Percentiles rank a stretch among this genome's conserved stretches.
Conservation (phyloP, 2,329 filamentous ascomycete genomes). For the Colletotrichum higginsianum region DNA sequence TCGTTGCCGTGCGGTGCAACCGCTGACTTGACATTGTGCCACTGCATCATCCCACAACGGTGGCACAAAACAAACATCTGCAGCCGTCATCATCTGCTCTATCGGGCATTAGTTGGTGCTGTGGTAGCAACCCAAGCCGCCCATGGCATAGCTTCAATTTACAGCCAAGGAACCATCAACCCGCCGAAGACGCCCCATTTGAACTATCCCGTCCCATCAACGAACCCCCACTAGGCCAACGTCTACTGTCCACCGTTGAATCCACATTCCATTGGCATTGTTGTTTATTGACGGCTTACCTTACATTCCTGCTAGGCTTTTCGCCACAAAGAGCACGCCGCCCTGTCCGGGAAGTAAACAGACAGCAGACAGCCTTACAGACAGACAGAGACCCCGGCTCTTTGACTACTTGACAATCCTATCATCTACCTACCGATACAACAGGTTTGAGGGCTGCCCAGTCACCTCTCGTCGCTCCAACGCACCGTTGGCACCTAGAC, state of each 20-base stretch:
- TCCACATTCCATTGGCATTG: not conserved
- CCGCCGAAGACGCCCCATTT: not conserved
- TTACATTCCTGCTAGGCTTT: not conserved
- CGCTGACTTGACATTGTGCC: not conserved
- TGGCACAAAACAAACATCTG: not conserved
- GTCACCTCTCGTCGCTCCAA: not conserved
- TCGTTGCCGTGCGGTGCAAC: not conserved
- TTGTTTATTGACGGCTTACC: not conserved
- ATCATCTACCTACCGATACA: too few species aligned
- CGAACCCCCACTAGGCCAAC: not conserved
- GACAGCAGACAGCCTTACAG: not conserved
- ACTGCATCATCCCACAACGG: not conserved
- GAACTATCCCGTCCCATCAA: not conserved
- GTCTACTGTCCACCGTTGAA: not conserved
- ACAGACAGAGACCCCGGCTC: too few species aligned
- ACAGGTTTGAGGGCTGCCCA: too few species aligned
- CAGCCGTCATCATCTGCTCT: not conserved
- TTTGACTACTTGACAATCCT: too few species aligned
- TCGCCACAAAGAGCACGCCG: not conserved
- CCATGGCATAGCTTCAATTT: not conserved
- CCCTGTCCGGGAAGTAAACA: not conserved
- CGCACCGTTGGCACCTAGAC: not conserved
- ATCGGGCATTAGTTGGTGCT: slow-evolving; percentile 10
- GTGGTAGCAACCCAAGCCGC: not conserved
- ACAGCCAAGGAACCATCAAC: too few species aligned